These are phyloP conservation scores for Melocanna baccifera DNA, from an alignment of 176 grass and related monocot species.

Conservation along the genomic window DNA sequence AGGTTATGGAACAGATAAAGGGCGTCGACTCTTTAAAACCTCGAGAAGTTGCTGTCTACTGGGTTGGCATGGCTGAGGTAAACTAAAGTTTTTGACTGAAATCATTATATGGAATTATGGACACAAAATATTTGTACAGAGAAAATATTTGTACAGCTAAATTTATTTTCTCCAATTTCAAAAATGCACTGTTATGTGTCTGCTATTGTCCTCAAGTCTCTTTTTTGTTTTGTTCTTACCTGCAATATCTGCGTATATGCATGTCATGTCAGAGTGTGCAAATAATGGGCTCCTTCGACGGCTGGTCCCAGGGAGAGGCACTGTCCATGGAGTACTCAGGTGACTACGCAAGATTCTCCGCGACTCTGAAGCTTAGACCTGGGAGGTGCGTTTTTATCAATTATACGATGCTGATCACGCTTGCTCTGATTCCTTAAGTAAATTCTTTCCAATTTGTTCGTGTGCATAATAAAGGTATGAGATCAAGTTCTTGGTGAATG, in stretches of 20 bases:
- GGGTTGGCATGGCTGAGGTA: slow-evolving; percentile 99
- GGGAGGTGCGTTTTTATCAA: slow-evolving; percentile 59
- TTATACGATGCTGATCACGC: not conserved
- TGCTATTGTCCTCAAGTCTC: not conserved
- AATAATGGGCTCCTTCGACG: slow-evolving; percentile 94
- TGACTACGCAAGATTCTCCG: slow-evolving; percentile 69
- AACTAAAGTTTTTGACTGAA: slow-evolving; percentile 10
- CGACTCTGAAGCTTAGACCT: slow-evolving; percentile 75
- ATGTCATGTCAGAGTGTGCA: slow-evolving; percentile 61
- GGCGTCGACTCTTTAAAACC: slow-evolving; percentile 66
- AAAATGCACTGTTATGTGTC: not conserved
- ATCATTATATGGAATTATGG: not conserved
- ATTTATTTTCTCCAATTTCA: not conserved
- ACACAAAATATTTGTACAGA: not conserved
- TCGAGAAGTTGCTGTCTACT: slow-evolving; percentile 55
- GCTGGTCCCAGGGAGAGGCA: slow-evolving; percentile 77
- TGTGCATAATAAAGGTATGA: slow-evolving; percentile 63
- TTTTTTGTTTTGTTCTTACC: slow-evolving; percentile 9
- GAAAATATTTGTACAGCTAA: not conserved
- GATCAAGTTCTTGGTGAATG: slow-evolving; percentile 93
- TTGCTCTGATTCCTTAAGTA: not conserved
- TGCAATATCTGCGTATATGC: not conserved
- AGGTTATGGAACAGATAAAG: slow-evolving; percentile 68
- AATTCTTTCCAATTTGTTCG: not conserved
- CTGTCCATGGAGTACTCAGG: slow-evolving; percentile 79